Evolutionary conservation across 1,284 basidiomycete species (phyloP).

Genomic region (Malassezia slooffiae): DNA sequence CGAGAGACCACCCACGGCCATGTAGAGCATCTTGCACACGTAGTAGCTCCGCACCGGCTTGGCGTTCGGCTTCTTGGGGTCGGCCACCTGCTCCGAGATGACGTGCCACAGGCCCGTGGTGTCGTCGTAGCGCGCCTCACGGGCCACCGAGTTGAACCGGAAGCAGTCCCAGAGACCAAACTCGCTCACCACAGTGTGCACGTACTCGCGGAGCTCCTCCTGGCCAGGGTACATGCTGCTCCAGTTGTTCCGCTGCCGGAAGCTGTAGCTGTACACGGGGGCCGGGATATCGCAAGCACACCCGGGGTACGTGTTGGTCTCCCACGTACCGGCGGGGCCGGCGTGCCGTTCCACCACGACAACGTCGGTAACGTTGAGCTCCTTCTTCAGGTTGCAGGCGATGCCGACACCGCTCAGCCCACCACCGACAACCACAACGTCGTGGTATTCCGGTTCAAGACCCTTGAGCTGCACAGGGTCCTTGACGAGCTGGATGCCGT

Average conservation of each 20-base stretch:
- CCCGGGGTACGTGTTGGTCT: slow-evolving; percentile 35
- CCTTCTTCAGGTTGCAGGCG: slow-evolving; percentile 34
- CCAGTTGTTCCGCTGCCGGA: slow-evolving; percentile 41
- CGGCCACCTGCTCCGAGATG: slow-evolving; percentile 19
- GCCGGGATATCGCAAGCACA: slow-evolving; percentile 41
- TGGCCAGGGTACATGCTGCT: slow-evolving; percentile 30
- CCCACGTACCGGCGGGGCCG: slow-evolving; percentile 31
- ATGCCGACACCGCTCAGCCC: slow-evolving; percentile 37
- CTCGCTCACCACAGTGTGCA: slow-evolving; percentile 27
- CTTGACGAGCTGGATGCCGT: slow-evolving; percentile 6
- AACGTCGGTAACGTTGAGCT: slow-evolving; percentile 25
- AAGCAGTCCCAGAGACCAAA: slow-evolving; percentile 27
- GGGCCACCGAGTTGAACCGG: slow-evolving; percentile 29
- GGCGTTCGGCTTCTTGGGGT: slow-evolving; percentile 2
- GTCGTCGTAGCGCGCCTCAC: slow-evolving; percentile 30
- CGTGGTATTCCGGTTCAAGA: slow-evolving; percentile 31
- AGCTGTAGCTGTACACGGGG: slow-evolving; percentile 42
- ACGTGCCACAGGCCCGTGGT: slow-evolving; percentile 40
- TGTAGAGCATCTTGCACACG: slow-evolving; percentile 37
- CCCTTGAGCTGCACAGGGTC: slow-evolving; percentile 13
- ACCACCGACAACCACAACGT: slow-evolving; percentile 36
- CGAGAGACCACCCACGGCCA: slow-evolving; percentile 36
- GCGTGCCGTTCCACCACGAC: slow-evolving; percentile 24
- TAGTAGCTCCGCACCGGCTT: slow-evolving; percentile 22
- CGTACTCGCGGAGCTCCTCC: slow-evolving; percentile 33